These are phyloP conservation scores for Waitea zeae DNA, from an alignment of 1,284 basidiomycete species.

Conservation along the genomic window DNA sequence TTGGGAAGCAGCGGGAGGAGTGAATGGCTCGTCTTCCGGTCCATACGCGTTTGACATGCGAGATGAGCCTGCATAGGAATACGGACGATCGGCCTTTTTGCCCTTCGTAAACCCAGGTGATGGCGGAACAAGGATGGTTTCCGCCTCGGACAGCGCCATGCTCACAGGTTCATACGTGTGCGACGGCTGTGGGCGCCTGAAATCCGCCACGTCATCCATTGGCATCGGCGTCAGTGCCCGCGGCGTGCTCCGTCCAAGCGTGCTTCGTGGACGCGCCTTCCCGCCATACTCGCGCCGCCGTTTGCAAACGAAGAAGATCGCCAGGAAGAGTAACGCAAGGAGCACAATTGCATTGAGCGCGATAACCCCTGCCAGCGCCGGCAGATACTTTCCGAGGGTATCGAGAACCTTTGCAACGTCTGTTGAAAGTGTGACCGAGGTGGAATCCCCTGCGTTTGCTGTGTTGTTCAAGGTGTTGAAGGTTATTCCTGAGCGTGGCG, in stretches of 20 bases:
- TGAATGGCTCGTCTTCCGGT: background rate
- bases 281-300: constrained; percentile 17
- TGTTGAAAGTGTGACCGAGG: constrained; percentile 30
- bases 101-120: constrained; percentile 35
- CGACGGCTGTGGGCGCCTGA: background rate
- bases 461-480: constrained; percentile 37
- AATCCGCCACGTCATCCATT: constrained; percentile 9
- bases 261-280: constrained; percentile 21
- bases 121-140: constrained; percentile 43
- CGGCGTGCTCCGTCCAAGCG: constrained; percentile 19
- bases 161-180: constrained; percentile 54
- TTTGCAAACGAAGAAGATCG: constrained; percentile 27
- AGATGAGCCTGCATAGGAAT: constrained; percentile 20
- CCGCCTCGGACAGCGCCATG: constrained; percentile 59
- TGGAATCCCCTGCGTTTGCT: constrained; percentile 14
- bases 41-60: no score
- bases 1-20: background rate
- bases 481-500: constrained; percentile 43
- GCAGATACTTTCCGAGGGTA: constrained; percentile 42
- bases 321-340: constrained; percentile 32
- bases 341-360: constrained; percentile 56
- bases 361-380: constrained; percentile 51
- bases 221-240: constrained; percentile 29
- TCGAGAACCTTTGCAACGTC: constrained; percentile 37
- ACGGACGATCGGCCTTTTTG: constrained; percentile 13